Evolutionary conservation across 345 rosid species (phyloP).

Genomic region (Lenwebbia sp.): DNA sequence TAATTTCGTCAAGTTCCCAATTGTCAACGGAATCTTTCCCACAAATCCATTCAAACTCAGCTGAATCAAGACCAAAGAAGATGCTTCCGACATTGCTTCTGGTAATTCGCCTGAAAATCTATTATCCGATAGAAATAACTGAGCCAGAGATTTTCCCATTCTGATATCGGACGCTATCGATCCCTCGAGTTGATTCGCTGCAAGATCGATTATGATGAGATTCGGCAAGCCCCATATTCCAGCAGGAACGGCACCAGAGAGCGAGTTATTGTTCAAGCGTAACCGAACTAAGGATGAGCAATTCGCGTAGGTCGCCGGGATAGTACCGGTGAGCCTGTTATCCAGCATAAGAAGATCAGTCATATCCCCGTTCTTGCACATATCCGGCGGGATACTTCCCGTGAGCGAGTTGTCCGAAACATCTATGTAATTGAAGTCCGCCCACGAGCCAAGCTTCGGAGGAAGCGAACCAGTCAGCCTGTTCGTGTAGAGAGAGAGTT

Average conservation of each 20-base stretch:
- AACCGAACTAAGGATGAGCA: conserved; percentile 52
- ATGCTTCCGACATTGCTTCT: conserved; percentile 34
- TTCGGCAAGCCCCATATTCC: conserved; percentile 77
- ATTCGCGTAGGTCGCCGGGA: conserved; percentile 45
- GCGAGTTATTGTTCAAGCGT: conserved; percentile 54
- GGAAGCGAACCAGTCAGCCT: conserved; percentile 65
- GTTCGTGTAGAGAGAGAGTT: conserved; percentile 54
- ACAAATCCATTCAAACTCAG: conserved; percentile 40
- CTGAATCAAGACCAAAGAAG: conserved; percentile 40
- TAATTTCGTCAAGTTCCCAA: conserved; percentile 48
- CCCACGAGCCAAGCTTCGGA: conserved; percentile 51
- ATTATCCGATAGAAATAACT: conserved; percentile 35
- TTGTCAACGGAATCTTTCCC: conserved; percentile 39
- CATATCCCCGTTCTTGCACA: conserved; percentile 68
- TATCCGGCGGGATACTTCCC: conserved; percentile 72
- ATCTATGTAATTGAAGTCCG: conserved; percentile 37
- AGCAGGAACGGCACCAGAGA: conserved; percentile 47
- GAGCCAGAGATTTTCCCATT: conserved; percentile 49
- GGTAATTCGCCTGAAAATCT: conserved; percentile 57
- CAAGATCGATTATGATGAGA: conserved; percentile 45
- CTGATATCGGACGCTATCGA: conserved; percentile 34
- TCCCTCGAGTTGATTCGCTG: conserved; percentile 54
- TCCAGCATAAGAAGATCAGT: conserved; percentile 44
- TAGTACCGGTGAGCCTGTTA: conserved; percentile 51
- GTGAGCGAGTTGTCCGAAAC: conserved; percentile 64